Percentiles rank a stretch among this genome's conserved stretches.
Evolutionary conservation across 768 basidiomycete species (phyloP).

Genomic region (Phaffia tasmanica): DNA sequence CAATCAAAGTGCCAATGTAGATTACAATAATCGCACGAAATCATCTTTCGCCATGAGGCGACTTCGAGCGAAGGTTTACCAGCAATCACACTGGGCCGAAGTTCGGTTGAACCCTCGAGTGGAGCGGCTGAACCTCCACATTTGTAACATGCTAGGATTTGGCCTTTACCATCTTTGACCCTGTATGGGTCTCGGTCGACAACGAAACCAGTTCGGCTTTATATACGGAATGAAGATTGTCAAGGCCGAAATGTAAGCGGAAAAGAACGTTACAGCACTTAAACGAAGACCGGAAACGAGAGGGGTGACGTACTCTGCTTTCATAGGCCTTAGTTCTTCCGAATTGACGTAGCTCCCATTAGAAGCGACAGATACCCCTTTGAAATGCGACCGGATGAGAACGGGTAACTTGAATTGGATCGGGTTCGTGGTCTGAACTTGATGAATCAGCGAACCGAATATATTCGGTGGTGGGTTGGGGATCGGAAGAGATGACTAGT

Average conservation of each 20-base stretch:
- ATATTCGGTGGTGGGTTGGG: constrained; percentile 5
- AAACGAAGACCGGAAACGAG: neutral
- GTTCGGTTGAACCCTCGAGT: constrained; percentile 28
- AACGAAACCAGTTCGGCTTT: constrained; percentile 69
- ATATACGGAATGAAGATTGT: neutral
- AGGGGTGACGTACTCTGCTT: constrained; percentile 58
- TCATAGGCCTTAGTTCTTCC: constrained; percentile 61
- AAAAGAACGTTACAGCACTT: neutral
- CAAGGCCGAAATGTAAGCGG: neutral
- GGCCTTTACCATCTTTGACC: constrained; percentile 70
- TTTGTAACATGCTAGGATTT: constrained; percentile 75
- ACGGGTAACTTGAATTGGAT: constrained; percentile 75
- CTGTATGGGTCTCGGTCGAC: constrained; percentile 86
- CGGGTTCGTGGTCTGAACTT: constrained; percentile 58
- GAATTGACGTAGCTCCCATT: constrained; percentile 75
- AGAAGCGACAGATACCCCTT: constrained; percentile 67
- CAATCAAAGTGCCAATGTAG: constrained; percentile 97
- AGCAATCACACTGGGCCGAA: neutral
- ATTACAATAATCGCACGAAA: constrained; percentile 90
- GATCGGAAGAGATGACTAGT: constrained; percentile 6
- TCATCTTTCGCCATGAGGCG: constrained; percentile 45
- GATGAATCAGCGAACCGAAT: constrained; percentile 53
- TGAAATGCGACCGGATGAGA: constrained; percentile 70
- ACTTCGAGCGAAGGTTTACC: constrained; percentile 24
- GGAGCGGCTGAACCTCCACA: constrained; percentile 64